Evolutionary conservation across 2,329 filamentous ascomycete species (phyloP).

Genomic region (Kalmusia sp.): DNA sequence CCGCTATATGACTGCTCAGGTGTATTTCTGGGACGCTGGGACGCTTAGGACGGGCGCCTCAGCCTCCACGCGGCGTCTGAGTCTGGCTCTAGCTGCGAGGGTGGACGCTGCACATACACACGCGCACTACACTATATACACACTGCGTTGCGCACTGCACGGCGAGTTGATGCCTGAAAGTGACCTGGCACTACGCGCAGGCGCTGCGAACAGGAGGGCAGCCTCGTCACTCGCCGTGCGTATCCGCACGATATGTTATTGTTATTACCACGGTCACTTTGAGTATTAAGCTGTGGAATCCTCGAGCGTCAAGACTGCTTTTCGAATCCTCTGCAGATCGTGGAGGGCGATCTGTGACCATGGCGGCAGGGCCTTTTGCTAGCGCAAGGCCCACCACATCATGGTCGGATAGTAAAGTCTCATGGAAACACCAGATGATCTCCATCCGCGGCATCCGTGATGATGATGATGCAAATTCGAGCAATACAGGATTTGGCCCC

Average conservation of each 20-base stretch:
- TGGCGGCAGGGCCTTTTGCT: too few relatives aligned
- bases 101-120: neutral
- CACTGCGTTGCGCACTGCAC: neutral
- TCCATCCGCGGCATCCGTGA: too few relatives aligned
- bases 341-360: too few relatives aligned
- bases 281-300: too few relatives aligned
- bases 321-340: too few relatives aligned
- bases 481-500: too few relatives aligned
- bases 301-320: too few relatives aligned
- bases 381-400: too few relatives aligned
- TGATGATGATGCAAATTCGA: too few relatives aligned
- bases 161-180: slow-evolving; percentile 2
- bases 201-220: slow-evolving; percentile 13
- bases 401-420: too few relatives aligned
- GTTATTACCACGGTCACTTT: slow-evolving; percentile 16
- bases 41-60: slow-evolving; percentile 21
- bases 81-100: slow-evolving; percentile 14
- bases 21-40: slow-evolving; percentile 22
- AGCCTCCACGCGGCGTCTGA: slow-evolving; percentile 13
- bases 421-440: too few relatives aligned
- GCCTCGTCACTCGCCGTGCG: slow-evolving; percentile 12
- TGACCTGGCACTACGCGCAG: slow-evolving; percentile 22
- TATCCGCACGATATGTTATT: slow-evolving; percentile 6
- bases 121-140: neutral
- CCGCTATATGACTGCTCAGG: slow-evolving; percentile 19